Conservation (phyloP, 768 basidiomycete genomes). For the Boletus vinaceobasis region DNA sequence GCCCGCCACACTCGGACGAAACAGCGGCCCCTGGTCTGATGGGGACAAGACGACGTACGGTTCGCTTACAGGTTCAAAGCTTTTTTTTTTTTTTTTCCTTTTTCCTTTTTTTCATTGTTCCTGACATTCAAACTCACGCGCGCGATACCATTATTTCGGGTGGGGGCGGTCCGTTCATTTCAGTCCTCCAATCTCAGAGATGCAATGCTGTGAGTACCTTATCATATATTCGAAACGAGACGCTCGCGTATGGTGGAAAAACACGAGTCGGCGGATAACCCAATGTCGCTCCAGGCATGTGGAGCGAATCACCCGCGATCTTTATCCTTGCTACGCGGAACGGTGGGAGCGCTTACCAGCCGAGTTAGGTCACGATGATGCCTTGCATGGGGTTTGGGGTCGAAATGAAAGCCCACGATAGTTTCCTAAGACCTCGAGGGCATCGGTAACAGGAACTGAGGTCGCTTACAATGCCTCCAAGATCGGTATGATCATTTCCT, state of each 20-base stretch:
- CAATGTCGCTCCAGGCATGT: neutral
- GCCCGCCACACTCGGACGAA: neutral
- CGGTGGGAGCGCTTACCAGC: neutral
- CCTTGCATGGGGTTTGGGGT: neutral
- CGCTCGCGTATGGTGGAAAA: neutral
- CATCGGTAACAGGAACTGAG: conserved; percentile 9
- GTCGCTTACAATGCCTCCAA: neutral
- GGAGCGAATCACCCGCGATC: neutral
- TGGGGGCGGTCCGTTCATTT: neutral
- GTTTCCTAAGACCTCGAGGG: neutral
- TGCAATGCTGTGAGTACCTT: neutral
- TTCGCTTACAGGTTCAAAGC: neutral
- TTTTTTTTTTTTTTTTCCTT: neutral
- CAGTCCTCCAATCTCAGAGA: neutral
- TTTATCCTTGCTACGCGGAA: conserved; percentile 1
- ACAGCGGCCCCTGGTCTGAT: neutral
- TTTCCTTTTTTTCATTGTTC: neutral
- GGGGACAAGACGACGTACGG: neutral
- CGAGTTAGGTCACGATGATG: neutral
- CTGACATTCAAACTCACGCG: neutral
- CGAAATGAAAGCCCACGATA: neutral
- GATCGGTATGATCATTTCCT: conserved; percentile 10
- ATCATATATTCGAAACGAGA: neutral
- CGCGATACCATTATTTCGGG: neutral
- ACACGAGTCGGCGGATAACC: neutral